Conservation (phyloP, 176 grass and related monocot genomes). For the Lolium rigidum region DNA sequence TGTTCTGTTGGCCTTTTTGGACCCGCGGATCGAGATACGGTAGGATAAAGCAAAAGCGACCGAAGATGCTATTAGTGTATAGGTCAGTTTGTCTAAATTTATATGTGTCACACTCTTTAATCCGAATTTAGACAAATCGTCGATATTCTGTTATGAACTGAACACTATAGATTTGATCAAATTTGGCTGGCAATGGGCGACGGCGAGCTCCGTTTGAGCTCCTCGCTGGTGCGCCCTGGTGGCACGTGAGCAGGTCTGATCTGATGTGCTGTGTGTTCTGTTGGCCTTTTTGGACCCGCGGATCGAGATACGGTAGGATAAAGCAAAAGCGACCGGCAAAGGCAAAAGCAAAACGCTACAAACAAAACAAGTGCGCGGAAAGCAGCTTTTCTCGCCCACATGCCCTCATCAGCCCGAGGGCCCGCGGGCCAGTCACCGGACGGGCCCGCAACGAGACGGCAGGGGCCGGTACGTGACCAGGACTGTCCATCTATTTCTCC, state of each 20-base stretch:
- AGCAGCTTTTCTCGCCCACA: constrained; percentile 3
- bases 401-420: background rate
- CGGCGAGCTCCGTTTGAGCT: too few species aligned
- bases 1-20: background rate
- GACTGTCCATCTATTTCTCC: background rate
- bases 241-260: background rate
- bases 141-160: too few species aligned
- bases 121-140: too few species aligned
- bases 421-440: background rate
- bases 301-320: constrained; percentile 1
- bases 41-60: constrained; percentile 28
- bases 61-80: too few species aligned
- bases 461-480: background rate
- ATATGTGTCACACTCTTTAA: too few species aligned
- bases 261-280: background rate
- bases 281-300: background rate
- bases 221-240: too few species aligned
- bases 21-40: background rate
- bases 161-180: too few species aligned
- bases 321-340: constrained; percentile 1
- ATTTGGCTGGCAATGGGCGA: too few species aligned
- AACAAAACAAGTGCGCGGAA: constrained; percentile 2
- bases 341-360: background rate
- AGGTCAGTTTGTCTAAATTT: too few species aligned
- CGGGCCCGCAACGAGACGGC: background rate